Base-by-base conservation (phyloP, 495 filamentous ascomycete genomes). In the Talaromyces borbonicus region DNA sequence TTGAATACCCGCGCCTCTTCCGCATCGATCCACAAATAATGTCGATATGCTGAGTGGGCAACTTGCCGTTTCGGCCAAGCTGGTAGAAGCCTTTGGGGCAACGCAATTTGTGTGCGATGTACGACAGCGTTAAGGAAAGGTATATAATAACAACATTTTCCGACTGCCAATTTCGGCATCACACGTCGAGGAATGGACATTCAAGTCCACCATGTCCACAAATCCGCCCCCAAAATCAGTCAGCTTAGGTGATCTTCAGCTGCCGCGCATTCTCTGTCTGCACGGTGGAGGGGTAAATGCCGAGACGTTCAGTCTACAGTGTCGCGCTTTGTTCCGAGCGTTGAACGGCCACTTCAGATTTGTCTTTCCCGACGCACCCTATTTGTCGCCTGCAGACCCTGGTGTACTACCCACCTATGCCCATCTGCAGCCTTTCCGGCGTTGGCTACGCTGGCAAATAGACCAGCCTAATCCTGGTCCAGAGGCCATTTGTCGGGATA, bases 361-460 rank as follows among this genome's bases (percentile, higher is more conserved):
- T 23, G 52, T 59, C 16, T 65, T 54, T 52, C 52, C 59, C 44
- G 46, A 65, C 15, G 62, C 54, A 6, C 62, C 62, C 19, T 65
- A 53, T 40, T 18, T 43, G 12, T 53, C 45, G 43, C 37, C 49
- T 8, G 51, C 62, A 8, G 63, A 59, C 5, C 74, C 61, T 25
- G 75, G 58, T 8, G 52, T 65, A 26, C 55, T 59, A 24, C 49
- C 63, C 16, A 56, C 54, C 5, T 62, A 78, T 57, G 59, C 63
- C 27, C 62, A 65, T 25, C 67, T 66, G 33, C 75, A 65, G 5
- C 78, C 80, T 2, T 84, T 77, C 55, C 62, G 71, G 22, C 69
- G 75, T 20, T 84, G 72, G 79, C 61, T 80, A 52, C 60, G 65
- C 29, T 78, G 63, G 73, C 54, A 60, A 14, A 62, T 63, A 18